Evolutionary conservation across 2,329 filamentous ascomycete genomes (phyloP).

Genomic region (Ploettnerulaceae sp.): DNA sequence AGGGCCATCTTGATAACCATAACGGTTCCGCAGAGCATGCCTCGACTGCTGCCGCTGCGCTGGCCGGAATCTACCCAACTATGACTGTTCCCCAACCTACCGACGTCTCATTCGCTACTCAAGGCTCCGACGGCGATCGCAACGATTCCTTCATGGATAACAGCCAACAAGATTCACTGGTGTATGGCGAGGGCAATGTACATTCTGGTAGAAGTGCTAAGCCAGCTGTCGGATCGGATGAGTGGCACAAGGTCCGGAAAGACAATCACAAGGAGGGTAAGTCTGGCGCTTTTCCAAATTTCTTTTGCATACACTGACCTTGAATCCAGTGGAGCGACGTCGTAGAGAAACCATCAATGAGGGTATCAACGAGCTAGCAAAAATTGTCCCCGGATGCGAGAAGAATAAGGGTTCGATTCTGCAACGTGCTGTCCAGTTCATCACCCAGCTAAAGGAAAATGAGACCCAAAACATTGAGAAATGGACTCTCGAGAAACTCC

Average conservation of each 20-base stretch:
- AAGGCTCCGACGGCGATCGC: conserved; percentile 38
- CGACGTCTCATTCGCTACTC: conserved; percentile 46
- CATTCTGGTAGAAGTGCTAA: conserved; percentile 47
- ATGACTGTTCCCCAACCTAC: conserved; percentile 54
- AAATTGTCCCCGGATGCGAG: conserved; percentile 95
- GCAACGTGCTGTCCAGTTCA: conserved; percentile 89
- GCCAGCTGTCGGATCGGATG: conserved; percentile 88
- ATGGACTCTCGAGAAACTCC: conserved; percentile 85
- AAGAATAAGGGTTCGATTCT: conserved; percentile 99
- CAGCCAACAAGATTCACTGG: conserved; percentile 29
- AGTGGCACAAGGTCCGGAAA: conserved; percentile 96
- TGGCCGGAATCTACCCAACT: conserved; percentile 40
- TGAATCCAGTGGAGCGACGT: conserved; percentile 75
- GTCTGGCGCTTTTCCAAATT: conserved; percentile 30
- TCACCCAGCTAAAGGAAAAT: conserved; percentile 89
- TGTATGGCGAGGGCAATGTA: conserved; percentile 40
- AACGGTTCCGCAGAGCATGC: conserved; percentile 48
- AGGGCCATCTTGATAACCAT: conserved; percentile 42
- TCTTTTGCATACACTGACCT: conserved; percentile 28
- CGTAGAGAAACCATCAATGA: conserved; percentile 98
- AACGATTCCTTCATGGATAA: conserved; percentile 39
- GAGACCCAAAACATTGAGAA: conserved; percentile 92
- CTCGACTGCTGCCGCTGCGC: conserved; percentile 54
- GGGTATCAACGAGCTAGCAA: conserved; percentile 95
- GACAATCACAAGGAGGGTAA: conserved; percentile 98